These are phyloP conservation scores for Colletotrichum chrysophilum DNA, from an alignment of 2,329 filamentous ascomycete species.

Conservation along the genomic window DNA sequence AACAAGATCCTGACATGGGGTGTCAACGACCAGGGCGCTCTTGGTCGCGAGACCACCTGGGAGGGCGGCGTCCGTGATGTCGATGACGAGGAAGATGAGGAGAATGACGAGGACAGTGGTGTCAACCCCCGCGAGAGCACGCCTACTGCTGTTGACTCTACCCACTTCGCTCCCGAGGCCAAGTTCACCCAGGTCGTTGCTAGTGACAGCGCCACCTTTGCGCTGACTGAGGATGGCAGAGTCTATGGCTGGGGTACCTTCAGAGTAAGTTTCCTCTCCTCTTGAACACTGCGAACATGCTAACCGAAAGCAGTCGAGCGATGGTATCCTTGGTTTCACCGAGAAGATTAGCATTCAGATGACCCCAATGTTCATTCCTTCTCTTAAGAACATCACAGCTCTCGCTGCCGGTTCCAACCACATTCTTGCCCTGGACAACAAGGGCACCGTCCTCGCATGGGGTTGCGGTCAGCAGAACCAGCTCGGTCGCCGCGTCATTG, in stretches of 20 bases:
- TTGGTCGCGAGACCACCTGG: constrained; percentile 75
- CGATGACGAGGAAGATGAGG: constrained; percentile 41
- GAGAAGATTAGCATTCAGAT: constrained; percentile 53
- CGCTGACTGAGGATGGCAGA: constrained; percentile 73
- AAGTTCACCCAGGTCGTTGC: constrained; percentile 71
- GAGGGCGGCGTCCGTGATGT: constrained; percentile 66
- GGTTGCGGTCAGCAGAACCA: constrained; percentile 73
- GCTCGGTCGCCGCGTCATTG: constrained; percentile 62
- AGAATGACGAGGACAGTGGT: constrained; percentile 60
- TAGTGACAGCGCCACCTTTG: constrained; percentile 78
- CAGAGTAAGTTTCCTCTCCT: constrained; percentile 39
- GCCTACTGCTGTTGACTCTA: constrained; percentile 64
- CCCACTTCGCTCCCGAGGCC: constrained; percentile 65
- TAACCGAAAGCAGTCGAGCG: constrained; percentile 45
- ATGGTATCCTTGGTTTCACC: constrained; percentile 70
- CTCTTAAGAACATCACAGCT: constrained; percentile 69
- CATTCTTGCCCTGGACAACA: constrained; percentile 69
- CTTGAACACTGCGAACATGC: background rate
- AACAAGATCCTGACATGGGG: constrained; percentile 88
- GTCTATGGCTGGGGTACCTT: constrained; percentile 90
- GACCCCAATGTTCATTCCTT: constrained; percentile 53
- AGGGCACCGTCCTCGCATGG: constrained; percentile 72
- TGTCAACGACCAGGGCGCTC: constrained; percentile 83
- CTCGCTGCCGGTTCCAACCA: constrained; percentile 75
- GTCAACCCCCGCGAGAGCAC: constrained; percentile 77